Conservation (phyloP, 2,329 filamentous ascomycete genomes). For the Neofusicoccum laricinum region DNA sequence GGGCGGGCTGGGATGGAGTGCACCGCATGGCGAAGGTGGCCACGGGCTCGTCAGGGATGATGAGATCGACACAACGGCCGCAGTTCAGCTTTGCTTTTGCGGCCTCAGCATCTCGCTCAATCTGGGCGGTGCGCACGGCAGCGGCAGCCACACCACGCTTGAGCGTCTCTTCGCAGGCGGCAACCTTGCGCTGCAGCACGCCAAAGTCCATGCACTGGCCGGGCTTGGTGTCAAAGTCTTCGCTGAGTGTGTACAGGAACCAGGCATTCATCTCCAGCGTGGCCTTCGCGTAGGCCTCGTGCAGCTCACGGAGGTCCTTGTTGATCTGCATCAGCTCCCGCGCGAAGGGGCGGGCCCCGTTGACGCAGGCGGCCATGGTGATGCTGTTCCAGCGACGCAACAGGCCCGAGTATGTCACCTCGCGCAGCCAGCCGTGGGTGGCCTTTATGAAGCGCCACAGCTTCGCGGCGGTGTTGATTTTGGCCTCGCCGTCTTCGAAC, state of each 20-base stretch:
- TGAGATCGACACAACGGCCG: neutral
- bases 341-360: constrained; percentile 6
- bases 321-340: constrained; percentile 12
- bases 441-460: constrained; percentile 7
- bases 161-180: constrained; percentile 7
- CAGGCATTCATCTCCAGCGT: constrained; percentile 12
- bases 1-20: neutral
- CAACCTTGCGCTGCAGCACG: constrained; percentile 10
- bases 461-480: constrained; percentile 4
- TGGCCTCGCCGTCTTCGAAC: constrained; percentile 6
- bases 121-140: constrained; percentile 3
- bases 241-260: constrained; percentile 10
- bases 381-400: constrained; percentile 12
- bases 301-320: constrained; percentile 10
- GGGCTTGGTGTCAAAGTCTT: constrained; percentile 3
- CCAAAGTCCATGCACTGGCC: constrained; percentile 9
- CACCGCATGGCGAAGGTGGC: neutral
- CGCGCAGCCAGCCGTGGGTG: constrained; percentile 3
- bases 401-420: constrained; percentile 8
- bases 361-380: constrained; percentile 12
- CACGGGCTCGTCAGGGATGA: constrained; percentile 1
- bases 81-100: constrained; percentile 8
- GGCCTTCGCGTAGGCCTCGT: constrained; percentile 12
- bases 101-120: constrained; percentile 3
- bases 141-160: constrained; percentile 2